Base-by-base conservation (phyloP, 2,329 filamentous ascomycete genomes). In the Cercospora brassicicola region DNA sequence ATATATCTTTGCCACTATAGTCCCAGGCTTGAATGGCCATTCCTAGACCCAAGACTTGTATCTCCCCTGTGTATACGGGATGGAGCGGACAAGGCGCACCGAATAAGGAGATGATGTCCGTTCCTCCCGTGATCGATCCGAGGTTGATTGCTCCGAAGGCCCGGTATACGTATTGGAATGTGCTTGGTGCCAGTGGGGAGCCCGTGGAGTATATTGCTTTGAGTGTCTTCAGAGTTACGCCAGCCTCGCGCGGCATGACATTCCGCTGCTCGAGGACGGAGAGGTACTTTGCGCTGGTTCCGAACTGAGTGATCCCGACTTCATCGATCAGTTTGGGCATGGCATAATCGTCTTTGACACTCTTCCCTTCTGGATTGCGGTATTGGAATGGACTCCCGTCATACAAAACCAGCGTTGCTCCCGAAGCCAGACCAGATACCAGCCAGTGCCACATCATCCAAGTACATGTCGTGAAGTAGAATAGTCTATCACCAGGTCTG, bases 361-460 rank as follows among this genome's bases (percentile, higher is more conserved):
- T 86, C 7, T 80, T 75, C 48, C 85, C 82, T 1, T 60, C 53
- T 9, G 55, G 10, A 15, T 63, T 86, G 84, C 11, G 73, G 63
- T 81, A 84, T 64, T 83, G 82, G 83, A 98, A 98, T 0, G 95
- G 95, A 0, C 92, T 96, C 59, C 95, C 95, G 63, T 96, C 92
- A 80, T 97, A 99, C 3, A 98, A 85, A 20, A 98, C 86, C 11
- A 98, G 83, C 0, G 92, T 94, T 10, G 91, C 87, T 63, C 94
- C 94, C 31, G 88, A 89, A 9, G 94, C 91, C 3, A 98, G 88
- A 5, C 90, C 92, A 0, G 92, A 94, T 20, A 97, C 87, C 48
- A 94, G 89, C 94, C 94, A 98, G 79, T 98, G 94, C 93, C 94
- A 97, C 94, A 98, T 98, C 94, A 99, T 98, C 95, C 94, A 97